Percentiles rank a stretch among this genome's conserved stretches.
These are phyloP conservation scores for Nemania sp. DNA, from an alignment of 2,329 filamentous ascomycete species.

Conservation along the genomic window DNA sequence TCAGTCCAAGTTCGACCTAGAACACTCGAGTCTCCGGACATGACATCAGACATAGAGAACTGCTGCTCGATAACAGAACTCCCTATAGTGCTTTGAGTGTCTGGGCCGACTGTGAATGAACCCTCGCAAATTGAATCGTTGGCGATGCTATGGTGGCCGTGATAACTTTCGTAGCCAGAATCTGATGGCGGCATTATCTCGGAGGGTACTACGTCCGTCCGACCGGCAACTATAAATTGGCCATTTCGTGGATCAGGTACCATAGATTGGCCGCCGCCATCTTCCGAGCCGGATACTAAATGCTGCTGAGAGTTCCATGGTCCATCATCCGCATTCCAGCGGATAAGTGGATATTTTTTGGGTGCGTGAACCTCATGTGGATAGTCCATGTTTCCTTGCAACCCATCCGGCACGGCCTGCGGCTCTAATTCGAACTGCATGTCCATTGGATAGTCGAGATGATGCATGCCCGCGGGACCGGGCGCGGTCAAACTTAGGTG, in stretches of 20 bases:
- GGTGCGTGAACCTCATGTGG: constrained; percentile 3
- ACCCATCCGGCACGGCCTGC: not conserved
- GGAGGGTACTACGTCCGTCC: constrained; percentile 40
- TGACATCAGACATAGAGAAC: constrained; percentile 27
- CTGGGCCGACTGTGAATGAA: constrained; percentile 42
- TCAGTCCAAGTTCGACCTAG: constrained; percentile 3
- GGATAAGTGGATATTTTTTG: constrained; percentile 32
- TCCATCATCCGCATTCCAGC: constrained; percentile 46
- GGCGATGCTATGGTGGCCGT: constrained; percentile 46
- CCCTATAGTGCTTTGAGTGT: constrained; percentile 45
- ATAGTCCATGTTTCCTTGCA: constrained; percentile 16
- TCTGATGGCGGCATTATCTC: constrained; percentile 47
- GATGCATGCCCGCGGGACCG: constrained; percentile 25
- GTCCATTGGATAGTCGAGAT: constrained; percentile 30
- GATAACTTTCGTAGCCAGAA: constrained; percentile 52
- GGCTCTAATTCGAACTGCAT: constrained; percentile 26
- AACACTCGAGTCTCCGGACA: constrained; percentile 19
- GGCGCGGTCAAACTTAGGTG: constrained; percentile 30
- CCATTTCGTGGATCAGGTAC: constrained; percentile 29
- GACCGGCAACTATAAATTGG: constrained; percentile 15
- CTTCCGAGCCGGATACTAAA: constrained; percentile 39
- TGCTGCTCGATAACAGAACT: constrained; percentile 38
- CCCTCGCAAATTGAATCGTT: constrained; percentile 51
- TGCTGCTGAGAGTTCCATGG: constrained; percentile 49
- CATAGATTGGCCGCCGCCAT: constrained; percentile 36